Conservation (phyloP, 2,329 filamentous ascomycete species). For the Trichoderma brevicompactum region DNA sequence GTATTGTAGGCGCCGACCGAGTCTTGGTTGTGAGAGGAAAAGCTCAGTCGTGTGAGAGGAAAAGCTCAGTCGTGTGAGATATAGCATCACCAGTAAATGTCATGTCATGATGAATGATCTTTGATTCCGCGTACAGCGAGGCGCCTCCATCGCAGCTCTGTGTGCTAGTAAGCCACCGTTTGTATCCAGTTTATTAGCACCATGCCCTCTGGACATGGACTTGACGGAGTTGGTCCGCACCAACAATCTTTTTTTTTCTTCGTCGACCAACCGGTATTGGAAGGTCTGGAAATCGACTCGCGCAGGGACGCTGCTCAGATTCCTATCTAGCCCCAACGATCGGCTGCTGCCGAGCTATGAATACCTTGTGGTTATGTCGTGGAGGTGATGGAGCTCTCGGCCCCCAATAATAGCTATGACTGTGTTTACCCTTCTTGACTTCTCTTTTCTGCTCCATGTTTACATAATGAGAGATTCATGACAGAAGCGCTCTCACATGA, state of each 20-base stretch:
- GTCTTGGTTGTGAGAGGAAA: no score
- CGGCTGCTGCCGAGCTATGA: slow-evolving; percentile 13
- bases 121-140: background rate
- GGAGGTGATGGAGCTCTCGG: background rate
- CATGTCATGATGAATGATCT: background rate
- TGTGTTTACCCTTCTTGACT: background rate
- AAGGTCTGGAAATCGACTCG: slow-evolving; percentile 3
- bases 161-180: background rate
- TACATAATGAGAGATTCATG: no score
- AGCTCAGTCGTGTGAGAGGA: background rate
- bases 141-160: background rate
- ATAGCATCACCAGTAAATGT: background rate
- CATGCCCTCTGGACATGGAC: slow-evolving; percentile 1
- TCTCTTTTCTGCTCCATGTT: background rate
- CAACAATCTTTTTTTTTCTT: background rate
- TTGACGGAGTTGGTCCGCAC: background rate
- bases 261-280: slow-evolving; percentile 21
- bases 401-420: background rate
- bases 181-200: slow-evolving; percentile 26
- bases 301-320: background rate
- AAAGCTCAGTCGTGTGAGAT: background rate
- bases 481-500: background rate
- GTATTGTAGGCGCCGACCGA: no score
- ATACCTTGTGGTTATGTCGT: background rate
- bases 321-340: slow-evolving; percentile 9